These are phyloP conservation scores for Pharnaceum exiguum DNA, from an alignment of 148 eudicot species.

Conservation along the genomic window DNA sequence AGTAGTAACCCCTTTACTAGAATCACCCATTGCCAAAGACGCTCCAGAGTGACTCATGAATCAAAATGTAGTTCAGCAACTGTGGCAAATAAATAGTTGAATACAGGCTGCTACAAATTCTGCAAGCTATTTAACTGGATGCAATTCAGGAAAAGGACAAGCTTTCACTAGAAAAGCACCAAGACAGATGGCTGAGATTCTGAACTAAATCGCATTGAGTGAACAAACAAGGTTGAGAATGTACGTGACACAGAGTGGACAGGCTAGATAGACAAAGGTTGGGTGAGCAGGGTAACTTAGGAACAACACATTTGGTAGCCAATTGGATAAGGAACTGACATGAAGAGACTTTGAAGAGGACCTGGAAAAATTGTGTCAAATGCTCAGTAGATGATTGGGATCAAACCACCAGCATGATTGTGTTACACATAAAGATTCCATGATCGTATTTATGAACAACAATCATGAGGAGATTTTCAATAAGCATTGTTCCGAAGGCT, in stretches of 20 bases:
- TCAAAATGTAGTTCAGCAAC: background rate
- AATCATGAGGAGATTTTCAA: too few relatives aligned
- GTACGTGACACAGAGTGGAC: too few relatives aligned
- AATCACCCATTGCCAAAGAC: conserved; percentile 2
- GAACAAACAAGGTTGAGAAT: too few relatives aligned
- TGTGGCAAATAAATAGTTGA: background rate
- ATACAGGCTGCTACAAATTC: background rate
- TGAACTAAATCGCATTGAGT: too few relatives aligned
- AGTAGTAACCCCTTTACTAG: conserved; percentile 18
- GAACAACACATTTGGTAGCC: background rate
- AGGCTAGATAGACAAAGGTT: conserved; percentile 8
- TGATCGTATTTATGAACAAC: too few relatives aligned
- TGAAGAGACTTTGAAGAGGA: background rate
- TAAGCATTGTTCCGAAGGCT: too few relatives aligned
- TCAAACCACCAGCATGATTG: background rate
- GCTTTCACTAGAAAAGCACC: background rate
- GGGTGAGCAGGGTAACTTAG: background rate
- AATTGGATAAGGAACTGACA: background rate
- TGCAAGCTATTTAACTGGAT: too few relatives aligned
- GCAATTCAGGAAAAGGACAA: background rate
- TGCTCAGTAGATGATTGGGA: background rate
- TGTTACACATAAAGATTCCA: too few relatives aligned
- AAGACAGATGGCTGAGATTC: too few relatives aligned
- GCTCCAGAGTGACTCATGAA: conserved; percentile 20
- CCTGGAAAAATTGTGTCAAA: background rate